Percentiles rank a stretch among this genome's conserved stretches.
phyloP scores from a whole-genome alignment of 1,139 yeast genomes.

The Yamadazyma buinensis region DNA sequence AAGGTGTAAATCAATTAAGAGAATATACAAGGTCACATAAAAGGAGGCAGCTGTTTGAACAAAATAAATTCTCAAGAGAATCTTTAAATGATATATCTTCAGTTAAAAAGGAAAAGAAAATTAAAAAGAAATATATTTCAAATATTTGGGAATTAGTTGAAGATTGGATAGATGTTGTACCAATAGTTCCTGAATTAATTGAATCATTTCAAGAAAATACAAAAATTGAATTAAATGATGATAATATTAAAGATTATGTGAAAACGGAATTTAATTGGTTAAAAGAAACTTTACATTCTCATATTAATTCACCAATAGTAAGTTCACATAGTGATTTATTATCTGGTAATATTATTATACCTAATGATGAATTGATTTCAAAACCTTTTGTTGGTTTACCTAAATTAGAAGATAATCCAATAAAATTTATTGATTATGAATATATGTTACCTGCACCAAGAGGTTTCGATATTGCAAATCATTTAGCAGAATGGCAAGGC shows the following conservation, averaged over 20 bases:
- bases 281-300: constrained; percentile 28
- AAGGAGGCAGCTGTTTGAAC: constrained; percentile 12
- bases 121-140: constrained; percentile 32
- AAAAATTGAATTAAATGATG: constrained; percentile 17
- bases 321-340: constrained; percentile 70
- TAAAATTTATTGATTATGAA: constrained; percentile 75
- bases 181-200: constrained; percentile 43
- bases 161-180: constrained; percentile 62
- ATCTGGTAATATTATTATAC: constrained; percentile 69
- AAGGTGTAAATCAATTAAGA: constrained; percentile 46
- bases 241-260: constrained; percentile 38
- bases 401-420: constrained; percentile 35
- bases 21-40: constrained; percentile 24
- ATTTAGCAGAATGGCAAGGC: constrained; percentile 86
- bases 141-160: constrained; percentile 59
- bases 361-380: constrained; percentile 27
- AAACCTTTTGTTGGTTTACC: constrained; percentile 20
- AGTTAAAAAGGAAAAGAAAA: constrained; percentile 14
- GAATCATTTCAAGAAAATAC: constrained; percentile 37
- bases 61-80: constrained; percentile 1
- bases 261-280: constrained; percentile 56
- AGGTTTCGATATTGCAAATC: constrained; percentile 83
- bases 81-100: constrained; percentile 7
- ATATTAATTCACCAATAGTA: constrained; percentile 49
- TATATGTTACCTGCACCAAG: constrained; percentile 78